These are phyloP conservation scores for Erigeron philadelphicus DNA, from an alignment of 140 eudicot species.

Conservation along the genomic window DNA sequence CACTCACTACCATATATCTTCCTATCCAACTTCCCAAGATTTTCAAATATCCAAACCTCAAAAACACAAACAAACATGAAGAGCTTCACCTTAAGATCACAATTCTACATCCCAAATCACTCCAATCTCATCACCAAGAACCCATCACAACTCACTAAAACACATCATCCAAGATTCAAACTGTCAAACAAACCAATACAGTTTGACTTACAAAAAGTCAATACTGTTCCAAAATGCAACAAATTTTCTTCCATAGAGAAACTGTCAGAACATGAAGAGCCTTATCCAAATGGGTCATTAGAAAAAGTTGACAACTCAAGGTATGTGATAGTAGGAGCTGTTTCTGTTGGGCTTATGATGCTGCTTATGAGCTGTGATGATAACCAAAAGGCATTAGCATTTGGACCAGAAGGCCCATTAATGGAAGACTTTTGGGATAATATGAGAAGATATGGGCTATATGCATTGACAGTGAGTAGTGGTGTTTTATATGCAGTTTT, in stretches of 20 bases:
- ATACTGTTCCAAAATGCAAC: conserved; percentile 25
- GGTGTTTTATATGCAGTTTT: conserved; percentile 67
- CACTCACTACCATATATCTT: conserved; percentile 13
- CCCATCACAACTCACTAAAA: conserved; percentile 24
- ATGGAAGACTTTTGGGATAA: conserved; percentile 99
- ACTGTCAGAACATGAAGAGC: conserved; percentile 10
- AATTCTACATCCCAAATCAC: conserved; percentile 38
- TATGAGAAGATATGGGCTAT: conserved; percentile 93
- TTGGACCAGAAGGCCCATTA: conserved; percentile 93
- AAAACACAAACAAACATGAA: conserved; percentile 33
- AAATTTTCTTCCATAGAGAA: conserved; percentile 5
- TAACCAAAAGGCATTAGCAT: conserved; percentile 72
- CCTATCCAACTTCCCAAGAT: conserved; percentile 20
- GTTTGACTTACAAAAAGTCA: conserved; percentile 24
- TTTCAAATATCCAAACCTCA: conserved; percentile 8
- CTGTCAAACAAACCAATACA: conserved; percentile 13
- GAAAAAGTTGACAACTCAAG: conserved; percentile 35
- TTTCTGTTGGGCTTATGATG: conserved; percentile 55
- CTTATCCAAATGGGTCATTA: background rate
- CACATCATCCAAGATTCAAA: conserved; percentile 23
- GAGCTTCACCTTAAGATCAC: conserved; percentile 39
- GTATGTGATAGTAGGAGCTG: conserved; percentile 48
- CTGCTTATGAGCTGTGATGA: conserved; percentile 67
- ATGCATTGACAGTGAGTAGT: conserved; percentile 81
- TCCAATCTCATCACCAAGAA: conserved; percentile 18